Evolutionary conservation across 306 rosid genomes (phyloP), one percentile per base, ranked within the genome.

Genomic region (Lablab purpureus): DNA sequence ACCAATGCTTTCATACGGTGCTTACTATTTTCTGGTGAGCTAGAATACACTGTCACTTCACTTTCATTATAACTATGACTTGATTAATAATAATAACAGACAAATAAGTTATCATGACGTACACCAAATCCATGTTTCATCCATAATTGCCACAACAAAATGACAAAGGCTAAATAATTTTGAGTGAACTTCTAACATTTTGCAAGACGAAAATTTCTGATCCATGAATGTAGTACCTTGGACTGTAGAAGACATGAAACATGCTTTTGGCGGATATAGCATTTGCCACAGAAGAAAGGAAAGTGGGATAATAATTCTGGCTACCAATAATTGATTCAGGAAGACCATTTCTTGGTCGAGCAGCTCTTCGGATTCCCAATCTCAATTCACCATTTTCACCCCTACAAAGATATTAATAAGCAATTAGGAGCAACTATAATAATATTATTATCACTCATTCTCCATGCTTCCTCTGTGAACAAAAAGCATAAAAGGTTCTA

Each of bases 331-430:
- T 56, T 70, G 99, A 82, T 67, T 91, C 92, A 70, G 99, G 97
- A 87, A 94, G 97, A 77, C 93, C 90, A 70, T 86, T 89, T 87
- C 91, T 85, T 1, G 97, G 99, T 64, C 99, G 87, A 75, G 83
- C 90, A 77, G 97, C 91, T 86, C 97, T 93, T 80, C 97, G 88
- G 80, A 94, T 91, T 71, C 99, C 99, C 92, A 94, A 80, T 72
- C 99, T 91, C 73, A 94, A 87, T 79, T 91, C 99, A 81, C 97
- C 97, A 73, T 89, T 89, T 80, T 89, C 97, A 83, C 99, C 99
- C 91, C 99, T 94, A 71, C 81, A 82, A 68, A 78, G 72, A 71
- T 73, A 82, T 75, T 69, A 49, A 71, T 43, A 54, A 45, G 65
- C 66, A 47, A n/a, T 65, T 37, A 82, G 68, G 67, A 19, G 47